Percentiles rank a stretch among this genome's conserved stretches.
phyloP scores from a whole-genome alignment of 345 rosid species.

The thale cress (Arabidopsis thaliana) region TAIR10.1 NC_003070.9:10444501-10445000 shows the following conservation, averaged over 20 bases:
- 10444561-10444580: constrained; percentile 57
- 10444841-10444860: constrained; percentile 98
- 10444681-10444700: constrained; percentile 82
- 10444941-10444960: constrained; percentile 81
- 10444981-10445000: constrained; percentile 70
- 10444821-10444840: constrained; percentile 79
- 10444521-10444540: constrained; percentile 92
- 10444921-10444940: constrained; percentile 64
- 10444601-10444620: constrained; percentile 96
- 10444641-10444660: constrained; percentile 97
- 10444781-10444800: constrained; percentile 88
- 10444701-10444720: no score
- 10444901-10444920: constrained; percentile 54
- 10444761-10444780: constrained; percentile 88
- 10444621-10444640: constrained; percentile 97
- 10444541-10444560: constrained; percentile 81
- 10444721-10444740: no score
- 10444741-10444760: constrained; percentile 40
- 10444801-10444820: constrained; percentile 93
- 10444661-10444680: constrained; percentile 97
- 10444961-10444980: constrained; percentile 65
- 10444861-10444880: constrained; percentile 73
- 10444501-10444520: constrained; percentile 99
- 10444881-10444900: constrained; percentile 93
- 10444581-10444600: constrained; percentile 69